Evolutionary conservation across 1,139 yeast species (phyloP).

Genomic region (Candida pseudoviswanathii): DNA sequence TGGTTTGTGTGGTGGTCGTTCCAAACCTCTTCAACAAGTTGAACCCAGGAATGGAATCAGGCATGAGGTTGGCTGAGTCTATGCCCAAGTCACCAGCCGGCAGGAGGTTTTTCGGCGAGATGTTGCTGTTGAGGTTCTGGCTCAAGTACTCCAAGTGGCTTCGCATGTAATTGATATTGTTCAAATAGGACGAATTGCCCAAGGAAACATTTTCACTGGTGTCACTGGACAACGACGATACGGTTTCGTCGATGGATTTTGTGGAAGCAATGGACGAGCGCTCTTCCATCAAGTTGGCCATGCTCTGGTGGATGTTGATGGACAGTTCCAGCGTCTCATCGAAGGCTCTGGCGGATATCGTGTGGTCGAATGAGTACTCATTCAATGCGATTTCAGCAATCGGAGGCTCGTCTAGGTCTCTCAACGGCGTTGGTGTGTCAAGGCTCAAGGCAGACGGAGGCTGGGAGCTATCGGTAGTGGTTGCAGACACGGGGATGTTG

Average conservation of each 20-base stretch:
- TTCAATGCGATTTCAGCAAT: conserved; percentile 5
- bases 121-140: conserved; percentile 16
- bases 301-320: conserved; percentile 12
- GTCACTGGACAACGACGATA: conserved; percentile 12
- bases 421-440: neutral
- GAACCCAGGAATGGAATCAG: conserved; percentile 27
- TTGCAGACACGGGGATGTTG: neutral
- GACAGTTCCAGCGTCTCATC: conserved; percentile 2
- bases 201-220: conserved; percentile 14
- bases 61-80: conserved; percentile 21
- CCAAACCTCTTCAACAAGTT: conserved; percentile 23
- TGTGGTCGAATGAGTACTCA: conserved; percentile 11
- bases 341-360: conserved; percentile 9
- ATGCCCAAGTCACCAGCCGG: conserved; percentile 14
- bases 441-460: conserved; percentile 12
- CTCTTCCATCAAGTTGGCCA: conserved; percentile 13
- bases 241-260: conserved; percentile 5
- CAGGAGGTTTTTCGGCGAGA: conserved; percentile 8
- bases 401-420: neutral
- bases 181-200: conserved; percentile 25
- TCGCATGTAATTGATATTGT: conserved; percentile 27
- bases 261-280: conserved; percentile 9
- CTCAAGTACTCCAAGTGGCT: conserved; percentile 26
- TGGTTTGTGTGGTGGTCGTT: conserved; percentile 17
- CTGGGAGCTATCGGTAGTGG: conserved; percentile 4